These are phyloP conservation scores for Backusella australiensis DNA, from an alignment of 192 early-diverging fungal species.

Conservation along the genomic window DNA sequence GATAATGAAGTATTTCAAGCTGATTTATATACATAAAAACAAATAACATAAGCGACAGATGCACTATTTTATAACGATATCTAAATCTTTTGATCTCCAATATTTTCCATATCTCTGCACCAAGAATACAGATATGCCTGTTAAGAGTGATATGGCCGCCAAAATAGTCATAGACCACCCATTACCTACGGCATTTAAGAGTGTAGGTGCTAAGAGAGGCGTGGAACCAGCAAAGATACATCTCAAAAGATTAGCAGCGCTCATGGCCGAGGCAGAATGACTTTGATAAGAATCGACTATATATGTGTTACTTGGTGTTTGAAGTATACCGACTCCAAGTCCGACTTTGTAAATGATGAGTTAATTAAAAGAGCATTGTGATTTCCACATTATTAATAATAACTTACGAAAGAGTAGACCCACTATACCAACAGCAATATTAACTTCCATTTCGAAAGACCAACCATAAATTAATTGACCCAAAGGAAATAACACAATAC, in stretches of 20 bases:
- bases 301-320: slow-evolving; percentile 39
- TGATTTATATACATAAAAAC: neutral
- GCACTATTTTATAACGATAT: neutral
- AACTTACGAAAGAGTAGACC: slow-evolving; percentile 35
- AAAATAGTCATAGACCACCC: slow-evolving; percentile 34
- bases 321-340: slow-evolving; percentile 32
- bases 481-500: slow-evolving; percentile 19
- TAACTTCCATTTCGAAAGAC: slow-evolving; percentile 15
- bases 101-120: slow-evolving; percentile 16
- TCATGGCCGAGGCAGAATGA: slow-evolving; percentile 27
- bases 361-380: neutral
- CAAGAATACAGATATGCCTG: slow-evolving; percentile 17
- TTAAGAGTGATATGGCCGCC: slow-evolving; percentile 2
- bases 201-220: slow-evolving; percentile 29
- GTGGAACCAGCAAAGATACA: slow-evolving; percentile 31
- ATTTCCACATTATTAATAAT: neutral
- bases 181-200: slow-evolving; percentile 20
- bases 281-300: slow-evolving; percentile 28
- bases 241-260: slow-evolving; percentile 30
- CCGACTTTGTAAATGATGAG: slow-evolving; percentile 14
- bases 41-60: neutral
- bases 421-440: slow-evolving; percentile 14
- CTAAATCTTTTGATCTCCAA: slow-evolving; percentile 6
- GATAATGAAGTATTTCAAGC: neutral
- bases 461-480: slow-evolving; percentile 37